phyloP scores from a whole-genome alignment of 371 early-diverging fungal genomes.

The Blastocladiella emersonii region DNA sequence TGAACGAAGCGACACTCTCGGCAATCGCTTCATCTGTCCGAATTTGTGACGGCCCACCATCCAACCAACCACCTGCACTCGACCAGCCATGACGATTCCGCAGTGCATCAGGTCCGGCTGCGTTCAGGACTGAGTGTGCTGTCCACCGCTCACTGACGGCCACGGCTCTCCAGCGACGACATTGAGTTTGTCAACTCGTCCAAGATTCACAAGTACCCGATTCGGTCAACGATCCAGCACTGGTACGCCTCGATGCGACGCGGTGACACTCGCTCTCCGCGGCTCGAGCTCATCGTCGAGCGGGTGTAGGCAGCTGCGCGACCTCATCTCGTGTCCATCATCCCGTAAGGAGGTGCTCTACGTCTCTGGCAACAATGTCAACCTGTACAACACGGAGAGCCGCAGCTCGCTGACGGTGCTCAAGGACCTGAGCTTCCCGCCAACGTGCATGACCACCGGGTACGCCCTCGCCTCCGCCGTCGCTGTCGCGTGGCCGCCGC shows the following conservation, averaged over 20 bases:
- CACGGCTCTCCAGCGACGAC: conserved; percentile 17
- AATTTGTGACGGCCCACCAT: too few relatives aligned
- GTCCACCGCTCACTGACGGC: too few relatives aligned
- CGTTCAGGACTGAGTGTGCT: too few relatives aligned
- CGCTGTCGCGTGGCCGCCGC: too few relatives aligned
- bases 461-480: conserved; percentile 9
- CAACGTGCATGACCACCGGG: conserved; percentile 66
- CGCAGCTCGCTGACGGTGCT: conserved; percentile 32
- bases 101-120: too few relatives aligned
- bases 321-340: conserved; percentile 60
- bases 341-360: conserved; percentile 36
- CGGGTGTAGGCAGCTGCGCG: conserved; percentile 89
- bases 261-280: too few relatives aligned
- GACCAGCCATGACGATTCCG: too few relatives aligned
- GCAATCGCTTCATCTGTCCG: too few relatives aligned
- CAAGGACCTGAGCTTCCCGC: conserved; percentile 57
- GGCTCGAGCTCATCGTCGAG: too few relatives aligned
- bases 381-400: conserved; percentile 43
- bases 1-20: too few relatives aligned
- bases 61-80: too few relatives aligned
- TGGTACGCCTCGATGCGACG: too few relatives aligned
- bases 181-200: conserved; percentile 18
- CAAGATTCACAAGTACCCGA: conserved; percentile 21
- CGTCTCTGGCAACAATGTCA: conserved; percentile 43
- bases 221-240: conserved; percentile 37